Evolutionary conservation across 306 rosid genomes (phyloP), one percentile per base, ranked within the genome.

Genomic region (Delonix regia): DNA sequence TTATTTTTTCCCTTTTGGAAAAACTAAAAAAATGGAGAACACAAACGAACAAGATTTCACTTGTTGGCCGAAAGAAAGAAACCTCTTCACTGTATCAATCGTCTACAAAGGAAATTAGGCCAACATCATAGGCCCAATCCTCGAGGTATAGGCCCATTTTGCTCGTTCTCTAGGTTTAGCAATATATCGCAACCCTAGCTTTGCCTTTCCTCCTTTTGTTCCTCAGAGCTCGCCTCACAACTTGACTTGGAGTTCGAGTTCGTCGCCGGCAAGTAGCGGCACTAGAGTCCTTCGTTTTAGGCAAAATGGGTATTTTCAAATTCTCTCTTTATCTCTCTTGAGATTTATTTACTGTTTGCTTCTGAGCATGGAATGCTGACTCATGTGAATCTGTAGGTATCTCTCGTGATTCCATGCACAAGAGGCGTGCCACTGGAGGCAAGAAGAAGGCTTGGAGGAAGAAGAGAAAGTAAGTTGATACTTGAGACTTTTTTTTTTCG

Each of bases 371-470:
- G 5, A 71, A 69, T 15, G 41, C 57, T 78, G 16, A 83, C 30
- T 28, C 65, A 44, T 48, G 57, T 56, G 68, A n/a, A n/a, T 76
- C 25, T 38, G 0, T 39, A 88, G 88, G 92, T 80, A 89, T 89
- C 25, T 89, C 89, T 73, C 90, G 90, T 75, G 92, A 86, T 84
- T 89, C 92, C 73, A 88, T 88, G 92, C 92, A 88, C 85, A 88
- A 88, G 86, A 82, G 57, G n/a, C n/a, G n/a, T n/a, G n/a, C 60
- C 60, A 53, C 60, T 21, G 60, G 60, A 53, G 60, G 92, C 73
- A 88, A 88, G 89, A 86, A 88, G 86, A 88, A 88, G 84, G 89
- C 89, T 14, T 88, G 92, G 92, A 88, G 92, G 65, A 89, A 86
- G 87, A 89, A 89, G 87, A 80, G 90, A 78, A 89, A 89, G 92